phyloP scores from a whole-genome alignment of 345 rosid species.

The Corymbia maculata region DNA sequence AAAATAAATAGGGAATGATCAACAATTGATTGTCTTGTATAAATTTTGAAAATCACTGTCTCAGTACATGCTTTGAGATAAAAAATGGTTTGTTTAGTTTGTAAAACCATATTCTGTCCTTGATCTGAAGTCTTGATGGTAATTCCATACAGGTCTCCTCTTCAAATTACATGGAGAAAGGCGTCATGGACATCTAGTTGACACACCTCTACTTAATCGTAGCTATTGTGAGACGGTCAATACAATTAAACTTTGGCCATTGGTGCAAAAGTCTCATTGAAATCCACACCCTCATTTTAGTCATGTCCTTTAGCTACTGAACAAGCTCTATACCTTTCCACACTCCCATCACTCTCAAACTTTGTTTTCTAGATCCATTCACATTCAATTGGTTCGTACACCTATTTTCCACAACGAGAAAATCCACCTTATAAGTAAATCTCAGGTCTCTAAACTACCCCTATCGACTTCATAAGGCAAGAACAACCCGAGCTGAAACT shows the following conservation, averaged over 20 bases:
- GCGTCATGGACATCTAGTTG: neutral
- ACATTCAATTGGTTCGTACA: neutral
- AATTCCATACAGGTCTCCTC: neutral
- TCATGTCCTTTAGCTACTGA: neutral
- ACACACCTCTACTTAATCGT: rapidly evolving
- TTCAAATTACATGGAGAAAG: neutral
- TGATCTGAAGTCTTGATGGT: neutral
- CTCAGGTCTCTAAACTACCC: too few relatives aligned
- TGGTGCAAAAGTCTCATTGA: neutral
- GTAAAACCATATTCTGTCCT: neutral
- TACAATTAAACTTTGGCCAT: neutral
- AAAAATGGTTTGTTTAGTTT: neutral
- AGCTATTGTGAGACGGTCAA: rapidly evolving
- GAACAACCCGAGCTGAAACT: neutral
- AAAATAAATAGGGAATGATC: neutral
- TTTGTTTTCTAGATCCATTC: neutral
- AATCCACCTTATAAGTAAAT: too few relatives aligned
- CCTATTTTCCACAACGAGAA: neutral
- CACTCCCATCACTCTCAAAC: neutral
- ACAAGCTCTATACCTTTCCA: neutral
- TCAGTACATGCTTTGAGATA: neutral
- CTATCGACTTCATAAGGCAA: neutral
- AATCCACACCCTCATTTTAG: neutral
- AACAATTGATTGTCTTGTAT: neutral
- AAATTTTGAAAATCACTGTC: neutral